Percentiles rank a stretch among this genome's conserved stretches.
Evolutionary conservation across 2,329 filamentous ascomycete genomes (phyloP).

Genomic region (Fusarium agapanthi): DNA sequence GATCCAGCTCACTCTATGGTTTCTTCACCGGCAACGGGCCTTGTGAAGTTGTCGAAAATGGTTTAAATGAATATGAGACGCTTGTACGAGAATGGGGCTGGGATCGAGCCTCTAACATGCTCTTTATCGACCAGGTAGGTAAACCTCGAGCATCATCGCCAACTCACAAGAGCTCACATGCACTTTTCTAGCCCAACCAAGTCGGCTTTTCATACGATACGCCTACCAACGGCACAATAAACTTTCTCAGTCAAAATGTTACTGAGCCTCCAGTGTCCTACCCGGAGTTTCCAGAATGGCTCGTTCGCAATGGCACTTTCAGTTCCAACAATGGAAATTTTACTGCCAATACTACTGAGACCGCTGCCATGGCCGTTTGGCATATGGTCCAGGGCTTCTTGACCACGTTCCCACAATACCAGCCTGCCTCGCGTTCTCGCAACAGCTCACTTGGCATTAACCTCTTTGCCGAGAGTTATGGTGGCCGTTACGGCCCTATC

Average conservation of each 20-base stretch:
- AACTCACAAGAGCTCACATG: constrained; percentile 8
- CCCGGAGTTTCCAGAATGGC: constrained; percentile 40
- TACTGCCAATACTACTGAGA: constrained; percentile 65
- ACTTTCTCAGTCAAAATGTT: constrained; percentile 54
- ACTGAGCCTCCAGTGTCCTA: constrained; percentile 39
- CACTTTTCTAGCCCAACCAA: constrained; percentile 68
- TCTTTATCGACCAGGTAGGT: constrained; percentile 65
- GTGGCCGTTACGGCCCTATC: constrained; percentile 73
- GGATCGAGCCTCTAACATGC: constrained; percentile 65
- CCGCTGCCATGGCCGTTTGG: constrained; percentile 69
- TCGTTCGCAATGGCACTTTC: constrained; percentile 71
- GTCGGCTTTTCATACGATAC: constrained; percentile 75
- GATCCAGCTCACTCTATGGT: constrained; percentile 70
- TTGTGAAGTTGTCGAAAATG: constrained; percentile 59
- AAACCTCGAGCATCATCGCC: neutral
- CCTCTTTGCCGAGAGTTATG: constrained; percentile 75
- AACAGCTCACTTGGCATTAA: constrained; percentile 65
- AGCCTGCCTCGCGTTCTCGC: constrained; percentile 51
- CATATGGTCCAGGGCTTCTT: constrained; percentile 72
- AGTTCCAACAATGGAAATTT: constrained; percentile 57
- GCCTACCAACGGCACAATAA: constrained; percentile 66
- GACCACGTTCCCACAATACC: constrained; percentile 65
- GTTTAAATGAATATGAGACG: constrained; percentile 61
- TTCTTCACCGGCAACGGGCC: constrained; percentile 69
- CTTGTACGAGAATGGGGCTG: constrained; percentile 70